Base-by-base conservation (phyloP, 1,284 basidiomycete genomes). In the Cystobasidium sp. region DNA sequence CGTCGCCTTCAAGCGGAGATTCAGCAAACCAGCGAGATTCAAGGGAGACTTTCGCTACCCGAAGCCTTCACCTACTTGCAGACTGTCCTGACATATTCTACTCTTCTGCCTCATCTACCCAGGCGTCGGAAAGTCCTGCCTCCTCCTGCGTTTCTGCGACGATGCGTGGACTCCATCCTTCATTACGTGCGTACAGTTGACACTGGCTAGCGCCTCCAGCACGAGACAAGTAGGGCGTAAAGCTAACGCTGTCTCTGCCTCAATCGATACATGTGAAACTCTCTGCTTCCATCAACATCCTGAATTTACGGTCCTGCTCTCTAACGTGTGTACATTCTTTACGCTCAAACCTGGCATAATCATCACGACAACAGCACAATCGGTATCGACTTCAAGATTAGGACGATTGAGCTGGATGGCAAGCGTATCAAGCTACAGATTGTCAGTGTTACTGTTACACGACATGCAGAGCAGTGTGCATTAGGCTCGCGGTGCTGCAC, bases 111-210 rank as follows among this genome's bases (percentile, higher is more conserved):
- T 43, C 59, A n/a, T 9, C 24, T 47, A 16, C 12, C 59, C 78
- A 79, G 83, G 84, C 70, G 84, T 99, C 79, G 97, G 97, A 79
- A 99, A 99, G 86, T 99, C 96, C 65, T 99, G 97, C 87, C 87
- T 99, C 18, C 87, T 99, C 74, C 88, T 99, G 75, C 92, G 97
- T 78, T 99, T 99, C 89, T 99, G 96, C 83, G 97, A 99, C 85
- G 97, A 99, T 84, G 93, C 96, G 77, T 99, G 96, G 96, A 99
- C 97, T 46, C 96, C 96, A 41, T 96, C 93, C 52, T 99, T 99
- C 86, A 99, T 99, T 84, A 99, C 96, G 64, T 73, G 51, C 16
- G 70, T 65, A 6, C 12, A 14, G 81, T 81, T 24, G 20, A 4
- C 5, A 37, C 41, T 56, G 44, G 47, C 8, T 61, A n/a, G 4